phyloP scores from a whole-genome alignment of 1,139 yeast species.

The Nakaseomyces delphensis region DNA sequence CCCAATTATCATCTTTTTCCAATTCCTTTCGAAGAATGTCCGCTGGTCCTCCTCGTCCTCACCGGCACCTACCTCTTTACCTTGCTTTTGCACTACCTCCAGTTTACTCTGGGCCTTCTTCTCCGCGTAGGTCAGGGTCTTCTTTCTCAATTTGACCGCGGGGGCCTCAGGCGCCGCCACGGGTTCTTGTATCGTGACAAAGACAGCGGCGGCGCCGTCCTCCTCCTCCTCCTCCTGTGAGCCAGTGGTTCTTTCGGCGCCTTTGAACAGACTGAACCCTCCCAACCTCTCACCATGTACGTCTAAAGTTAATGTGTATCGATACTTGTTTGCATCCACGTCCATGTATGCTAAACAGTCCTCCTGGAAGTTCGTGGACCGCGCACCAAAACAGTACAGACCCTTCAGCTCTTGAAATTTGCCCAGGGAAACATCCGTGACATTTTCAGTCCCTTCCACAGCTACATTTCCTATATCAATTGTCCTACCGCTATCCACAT shows the following conservation, averaged over 20 bases:
- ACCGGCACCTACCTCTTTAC: slow-evolving; percentile 16
- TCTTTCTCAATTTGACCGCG: slow-evolving; percentile 21
- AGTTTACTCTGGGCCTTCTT: slow-evolving; percentile 18
- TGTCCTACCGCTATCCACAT: background rate
- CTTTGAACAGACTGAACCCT: slow-evolving; percentile 15
- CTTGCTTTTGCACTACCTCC: slow-evolving; percentile 17
- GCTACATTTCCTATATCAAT: background rate
- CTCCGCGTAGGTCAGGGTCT: slow-evolving; percentile 28
- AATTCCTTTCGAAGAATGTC: slow-evolving; percentile 26
- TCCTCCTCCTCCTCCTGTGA: no score
- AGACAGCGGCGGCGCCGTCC: slow-evolving; percentile 11
- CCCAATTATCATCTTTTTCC: slow-evolving; percentile 27
- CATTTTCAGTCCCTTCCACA: background rate
- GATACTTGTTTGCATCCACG: slow-evolving; percentile 2
- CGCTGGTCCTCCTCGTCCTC: slow-evolving; percentile 18
- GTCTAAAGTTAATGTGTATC: slow-evolving; percentile 9
- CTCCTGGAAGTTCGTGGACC: background rate
- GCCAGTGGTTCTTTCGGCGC: no score
- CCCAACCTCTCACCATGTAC: slow-evolving; percentile 12
- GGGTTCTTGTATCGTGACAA: slow-evolving; percentile 14
- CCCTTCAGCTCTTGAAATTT: background rate
- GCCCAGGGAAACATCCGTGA: background rate
- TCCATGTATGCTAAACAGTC: slow-evolving; percentile 7
- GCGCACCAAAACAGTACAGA: slow-evolving; percentile 5
- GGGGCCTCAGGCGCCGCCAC: slow-evolving; percentile 19